A percentile compares a stretch with the other conserved stretches of the same genome.
Evolutionary conservation across 768 basidiomycete species (phyloP).

Genomic region (Lactarius akahatsu): DNA sequence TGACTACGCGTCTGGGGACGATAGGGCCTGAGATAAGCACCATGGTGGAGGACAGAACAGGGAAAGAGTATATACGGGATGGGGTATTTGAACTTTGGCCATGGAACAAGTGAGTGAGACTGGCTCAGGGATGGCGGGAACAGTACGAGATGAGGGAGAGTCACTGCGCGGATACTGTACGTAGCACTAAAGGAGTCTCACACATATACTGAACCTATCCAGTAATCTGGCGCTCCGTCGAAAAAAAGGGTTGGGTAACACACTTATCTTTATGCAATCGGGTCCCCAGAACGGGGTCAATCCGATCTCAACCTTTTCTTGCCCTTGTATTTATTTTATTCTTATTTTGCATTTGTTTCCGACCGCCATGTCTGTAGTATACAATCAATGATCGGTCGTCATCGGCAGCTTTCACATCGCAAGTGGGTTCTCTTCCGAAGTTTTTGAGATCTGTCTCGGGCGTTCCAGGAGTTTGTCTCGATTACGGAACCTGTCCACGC

Average conservation of each 20-base stretch:
- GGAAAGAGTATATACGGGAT: constrained; percentile 5
- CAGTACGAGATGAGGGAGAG: not conserved
- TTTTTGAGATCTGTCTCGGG: not conserved
- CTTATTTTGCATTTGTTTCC: not conserved
- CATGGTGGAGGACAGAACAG: not conserved
- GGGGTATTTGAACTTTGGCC: constrained; percentile 13
- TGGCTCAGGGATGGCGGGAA: not conserved
- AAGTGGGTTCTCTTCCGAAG: constrained; percentile 1
- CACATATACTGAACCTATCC: not conserved
- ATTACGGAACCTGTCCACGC: not conserved
- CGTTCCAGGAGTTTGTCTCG: constrained; percentile 11
- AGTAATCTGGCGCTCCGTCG: not conserved
- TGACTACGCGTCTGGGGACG: constrained; percentile 12
- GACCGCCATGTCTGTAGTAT: not conserved
- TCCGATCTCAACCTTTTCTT: not conserved
- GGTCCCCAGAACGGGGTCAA: constrained; percentile 6
- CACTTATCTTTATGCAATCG: not conserved
- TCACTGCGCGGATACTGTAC: not conserved
- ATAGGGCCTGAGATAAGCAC: not conserved
- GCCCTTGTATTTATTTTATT: not conserved
- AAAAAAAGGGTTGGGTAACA: constrained; percentile 5
- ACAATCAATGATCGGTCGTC: not conserved
- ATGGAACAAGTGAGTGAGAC: not conserved
- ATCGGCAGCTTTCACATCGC: not conserved
- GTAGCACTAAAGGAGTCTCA: too few relatives aligned